phyloP scores from a whole-genome alignment of 768 basidiomycete species.

The Tulasnella sp. region DNA sequence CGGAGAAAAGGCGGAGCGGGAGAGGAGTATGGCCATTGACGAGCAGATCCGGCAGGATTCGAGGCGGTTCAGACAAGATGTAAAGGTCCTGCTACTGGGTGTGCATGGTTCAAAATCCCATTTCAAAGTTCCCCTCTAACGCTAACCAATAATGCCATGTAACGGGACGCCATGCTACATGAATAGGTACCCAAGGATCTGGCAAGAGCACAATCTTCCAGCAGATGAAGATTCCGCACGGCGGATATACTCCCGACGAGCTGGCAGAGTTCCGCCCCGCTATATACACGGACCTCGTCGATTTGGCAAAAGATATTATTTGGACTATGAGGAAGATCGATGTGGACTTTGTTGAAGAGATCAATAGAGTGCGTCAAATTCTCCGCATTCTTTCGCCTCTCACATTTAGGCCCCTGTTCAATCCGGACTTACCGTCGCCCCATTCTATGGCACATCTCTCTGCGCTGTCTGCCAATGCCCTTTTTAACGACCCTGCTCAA shows the following conservation, averaged over 20 bases:
- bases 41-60: slow-evolving; percentile 36
- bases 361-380: slow-evolving; percentile 46
- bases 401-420: too few relatives aligned
- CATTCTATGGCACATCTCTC: too few relatives aligned
- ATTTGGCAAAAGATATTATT: slow-evolving; percentile 79
- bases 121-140: slow-evolving; percentile 11
- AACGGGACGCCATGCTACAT: background rate
- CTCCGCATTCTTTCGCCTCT: too few relatives aligned
- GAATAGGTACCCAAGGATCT: slow-evolving; percentile 81
- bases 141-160: background rate
- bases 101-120: slow-evolving; percentile 34
- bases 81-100: slow-evolving; percentile 41
- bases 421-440: too few relatives aligned
- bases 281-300: slow-evolving; percentile 79
- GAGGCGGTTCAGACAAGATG: slow-evolving; percentile 37
- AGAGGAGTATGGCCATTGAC: slow-evolving; percentile 25
- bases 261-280: slow-evolving; percentile 66
- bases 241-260: slow-evolving; percentile 75
- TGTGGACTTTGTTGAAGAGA: slow-evolving; percentile 61
- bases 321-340: slow-evolving; percentile 80
- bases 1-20: slow-evolving; percentile 9
- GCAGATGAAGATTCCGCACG: slow-evolving; percentile 98
- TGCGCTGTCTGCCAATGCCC: too few relatives aligned
- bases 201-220: slow-evolving; percentile 96
- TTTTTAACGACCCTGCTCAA: background rate